Percentiles rank a stretch among this genome's conserved stretches.
Conservation (phyloP, 768 basidiomycete species). For the Tephrocybe sp. region DNA sequence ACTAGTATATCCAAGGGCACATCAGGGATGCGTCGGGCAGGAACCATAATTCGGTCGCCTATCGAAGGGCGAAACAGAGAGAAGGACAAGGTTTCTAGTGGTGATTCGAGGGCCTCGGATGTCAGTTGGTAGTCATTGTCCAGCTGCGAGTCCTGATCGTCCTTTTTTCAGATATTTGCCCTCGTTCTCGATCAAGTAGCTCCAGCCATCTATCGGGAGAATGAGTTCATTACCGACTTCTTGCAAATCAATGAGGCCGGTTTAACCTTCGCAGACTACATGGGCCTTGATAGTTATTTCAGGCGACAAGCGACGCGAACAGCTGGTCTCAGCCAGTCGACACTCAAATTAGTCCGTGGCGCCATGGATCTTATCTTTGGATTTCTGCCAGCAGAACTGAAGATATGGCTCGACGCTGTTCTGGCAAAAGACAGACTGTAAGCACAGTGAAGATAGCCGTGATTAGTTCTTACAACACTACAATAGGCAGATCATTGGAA, state of each 20-base stretch:
- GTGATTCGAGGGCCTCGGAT: slow-evolving; percentile 70
- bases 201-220: slow-evolving; percentile 76
- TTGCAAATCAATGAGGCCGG: slow-evolving; percentile 87
- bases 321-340: slow-evolving; percentile 63
- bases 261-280: slow-evolving; percentile 94
- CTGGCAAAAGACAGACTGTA: slow-evolving; percentile 78
- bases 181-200: slow-evolving; percentile 76
- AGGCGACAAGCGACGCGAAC: slow-evolving; percentile 84
- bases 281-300: slow-evolving; percentile 93
- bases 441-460: slow-evolving; percentile 21
- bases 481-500: slow-evolving; percentile 80
- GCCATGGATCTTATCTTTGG: slow-evolving; percentile 97
- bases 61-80: slow-evolving; percentile 63
- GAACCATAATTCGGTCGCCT: slow-evolving; percentile 81
- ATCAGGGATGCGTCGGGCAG: slow-evolving; percentile 74
- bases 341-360: slow-evolving; percentile 78
- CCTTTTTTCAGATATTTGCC: slow-evolving; percentile 62
- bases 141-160: background rate
- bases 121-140: slow-evolving; percentile 34
- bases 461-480: background rate
- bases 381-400: slow-evolving; percentile 82
- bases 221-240: slow-evolving; percentile 89
- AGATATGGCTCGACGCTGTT: slow-evolving; percentile 81
- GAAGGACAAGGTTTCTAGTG: slow-evolving; percentile 55
- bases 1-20: slow-evolving; percentile 49